phyloP scores from a whole-genome alignment of 2,329 filamentous ascomycete genomes.

The Didymella keratinophila region DNA sequence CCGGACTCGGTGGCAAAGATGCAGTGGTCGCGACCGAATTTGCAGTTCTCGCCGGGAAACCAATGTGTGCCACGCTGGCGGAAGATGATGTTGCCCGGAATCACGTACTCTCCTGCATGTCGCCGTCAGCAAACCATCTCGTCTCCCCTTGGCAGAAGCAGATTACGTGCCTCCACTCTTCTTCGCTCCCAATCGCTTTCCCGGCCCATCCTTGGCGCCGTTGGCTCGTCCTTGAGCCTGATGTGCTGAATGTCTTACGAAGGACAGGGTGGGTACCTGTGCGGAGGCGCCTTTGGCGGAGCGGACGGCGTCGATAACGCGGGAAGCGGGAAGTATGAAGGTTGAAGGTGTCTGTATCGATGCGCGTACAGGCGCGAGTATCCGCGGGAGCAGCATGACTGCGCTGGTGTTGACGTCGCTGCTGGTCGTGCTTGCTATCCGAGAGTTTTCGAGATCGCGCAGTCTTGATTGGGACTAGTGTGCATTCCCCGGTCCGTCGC shows the following conservation, averaged over 20 bases:
- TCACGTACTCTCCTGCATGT: slow-evolving; percentile 81
- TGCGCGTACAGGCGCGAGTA: slow-evolving; percentile 49
- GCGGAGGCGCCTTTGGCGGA: slow-evolving; percentile 42
- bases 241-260: slow-evolving; percentile 69
- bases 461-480: slow-evolving; percentile 14
- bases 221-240: slow-evolving; percentile 73
- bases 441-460: slow-evolving; percentile 40
- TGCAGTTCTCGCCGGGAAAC: slow-evolving; percentile 95
- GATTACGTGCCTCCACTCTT: slow-evolving; percentile 74
- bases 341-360: slow-evolving; percentile 33
- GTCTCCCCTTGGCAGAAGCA: not conserved
- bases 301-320: slow-evolving; percentile 44
- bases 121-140: slow-evolving; percentile 16
- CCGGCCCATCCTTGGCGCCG: slow-evolving; percentile 72
- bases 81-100: slow-evolving; percentile 97
- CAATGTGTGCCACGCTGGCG: slow-evolving; percentile 93
- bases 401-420: slow-evolving; percentile 29
- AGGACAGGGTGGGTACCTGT: slow-evolving; percentile 49
- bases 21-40: slow-evolving; percentile 94
- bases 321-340: slow-evolving; percentile 36
- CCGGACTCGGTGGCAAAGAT: slow-evolving; percentile 86
- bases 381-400: slow-evolving; percentile 52
- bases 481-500: not conserved
- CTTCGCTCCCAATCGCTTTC: slow-evolving; percentile 94
- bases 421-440: slow-evolving; percentile 18